Conservation (phyloP, 1,284 basidiomycete species). For the Puccinia polysora region DNA sequence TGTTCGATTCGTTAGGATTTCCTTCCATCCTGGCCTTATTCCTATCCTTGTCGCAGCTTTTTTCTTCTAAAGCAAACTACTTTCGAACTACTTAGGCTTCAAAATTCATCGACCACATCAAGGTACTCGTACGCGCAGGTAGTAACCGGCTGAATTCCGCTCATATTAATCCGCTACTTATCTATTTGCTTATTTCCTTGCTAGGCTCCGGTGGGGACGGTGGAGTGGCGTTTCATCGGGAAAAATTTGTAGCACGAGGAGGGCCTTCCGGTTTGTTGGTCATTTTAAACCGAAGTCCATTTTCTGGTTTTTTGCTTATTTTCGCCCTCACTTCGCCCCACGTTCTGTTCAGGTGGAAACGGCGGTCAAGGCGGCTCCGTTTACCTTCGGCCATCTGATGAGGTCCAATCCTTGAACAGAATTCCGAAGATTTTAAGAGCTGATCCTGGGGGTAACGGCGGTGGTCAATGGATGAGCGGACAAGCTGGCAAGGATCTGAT, state of each 20-base stretch:
- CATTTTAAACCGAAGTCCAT: neutral
- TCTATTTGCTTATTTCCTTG: too few species aligned
- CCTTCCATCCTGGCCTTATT: neutral
- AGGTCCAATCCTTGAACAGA: constrained; percentile 70
- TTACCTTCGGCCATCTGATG: constrained; percentile 69
- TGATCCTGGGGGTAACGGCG: constrained; percentile 65
- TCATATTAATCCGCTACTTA: neutral
- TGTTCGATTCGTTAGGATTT: neutral
- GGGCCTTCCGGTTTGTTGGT: constrained; percentile 66
- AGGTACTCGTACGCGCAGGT: constrained; percentile 73
- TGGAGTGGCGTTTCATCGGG: constrained; percentile 42
- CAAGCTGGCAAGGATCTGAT: constrained; percentile 66
- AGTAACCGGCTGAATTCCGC: too few species aligned
- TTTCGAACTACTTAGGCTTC: constrained; percentile 63
- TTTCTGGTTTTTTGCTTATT: constrained; percentile 58
- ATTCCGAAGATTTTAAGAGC: constrained; percentile 67
- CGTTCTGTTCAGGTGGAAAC: constrained; percentile 64
- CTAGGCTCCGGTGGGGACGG: constrained; percentile 44
- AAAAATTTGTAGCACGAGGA: constrained; percentile 43
- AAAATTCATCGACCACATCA: constrained; percentile 71
- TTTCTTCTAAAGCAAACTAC: too few species aligned
- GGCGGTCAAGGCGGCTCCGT: constrained; percentile 82
- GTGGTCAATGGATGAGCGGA: constrained; percentile 79
- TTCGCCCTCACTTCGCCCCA: constrained; percentile 70
- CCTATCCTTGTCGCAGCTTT: neutral